Evolutionary conservation across 805 yeast genomes (phyloP), one percentile per base, ranked within the genome.

Genomic region (Metschnikowia chrysomelidarum): DNA sequence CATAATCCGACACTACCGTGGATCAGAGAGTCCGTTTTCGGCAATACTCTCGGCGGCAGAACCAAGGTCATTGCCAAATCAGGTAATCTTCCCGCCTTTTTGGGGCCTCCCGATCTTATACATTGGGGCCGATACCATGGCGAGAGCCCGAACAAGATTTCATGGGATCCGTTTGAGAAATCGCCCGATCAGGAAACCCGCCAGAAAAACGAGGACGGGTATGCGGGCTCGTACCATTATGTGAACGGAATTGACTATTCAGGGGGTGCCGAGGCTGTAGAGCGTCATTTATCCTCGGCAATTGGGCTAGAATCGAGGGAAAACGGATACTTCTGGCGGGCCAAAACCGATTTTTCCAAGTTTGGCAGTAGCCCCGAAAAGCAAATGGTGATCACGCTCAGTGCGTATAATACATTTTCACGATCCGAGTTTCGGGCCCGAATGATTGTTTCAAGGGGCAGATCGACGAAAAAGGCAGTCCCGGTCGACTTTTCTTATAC

Each of bases 401-500:
- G 87, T 56, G 60, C 80, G 11, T 87, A 79, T 63, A 89, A 93
- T 57, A 71, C 82, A 13, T 86, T 93, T 51, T 65, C 78, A 24
- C 73, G 72, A 36, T 73, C 82, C 4, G 98, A 91, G 56, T 62
- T 89, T 24, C 69, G 96, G 77, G 87, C 48, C 56, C 78, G 51
- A 72, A 76, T 54, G 40, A 62, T 73, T 13, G 52, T 73, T 5
- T 47, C 39, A 6, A 37, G 27, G 26, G 39, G 28, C 13, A 34
- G 27, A 18, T 30, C 37, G 12, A 36, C 26, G 26, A 24, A 23
- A 14, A 16, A 15, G 12, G 34, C 40, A 11, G 47, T 40, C 8
- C 13, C 32, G 5, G 41, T 47, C 21, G 43, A 40, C 24, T 16
- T 34, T 4, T 35, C 21, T 32, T 47, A 35, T 31, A 18, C 40